Evolutionary conservation across 768 basidiomycete genomes (phyloP).

Genomic region (Sarcodon sp.): DNA sequence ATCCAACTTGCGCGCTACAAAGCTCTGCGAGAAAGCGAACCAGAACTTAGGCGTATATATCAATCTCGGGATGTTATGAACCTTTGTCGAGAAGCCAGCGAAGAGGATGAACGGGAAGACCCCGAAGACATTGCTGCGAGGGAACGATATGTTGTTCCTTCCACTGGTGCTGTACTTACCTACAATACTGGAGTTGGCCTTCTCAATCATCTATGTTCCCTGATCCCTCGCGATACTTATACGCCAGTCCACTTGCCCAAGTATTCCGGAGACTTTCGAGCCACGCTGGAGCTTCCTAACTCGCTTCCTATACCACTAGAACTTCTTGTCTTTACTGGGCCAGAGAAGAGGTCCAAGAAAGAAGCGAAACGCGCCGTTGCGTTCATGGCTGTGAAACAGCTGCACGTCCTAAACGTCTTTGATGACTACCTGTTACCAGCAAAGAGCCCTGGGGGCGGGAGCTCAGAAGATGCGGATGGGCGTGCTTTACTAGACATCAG

Average conservation of each 20-base stretch:
- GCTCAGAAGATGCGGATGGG: constrained; percentile 42
- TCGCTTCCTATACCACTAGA: constrained; percentile 45
- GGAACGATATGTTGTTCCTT: constrained; percentile 62
- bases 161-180: constrained; percentile 68
- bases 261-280: constrained; percentile 47
- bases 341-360: constrained; percentile 50
- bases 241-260: constrained; percentile 47
- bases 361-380: constrained; percentile 79
- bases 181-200: constrained; percentile 65
- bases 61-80: constrained; percentile 26
- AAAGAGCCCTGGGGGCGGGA: constrained; percentile 34
- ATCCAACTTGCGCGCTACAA: constrained; percentile 46
- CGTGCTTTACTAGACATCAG: constrained; percentile 26
- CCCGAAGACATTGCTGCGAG: constrained; percentile 46
- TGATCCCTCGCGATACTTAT: constrained; percentile 62
- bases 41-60: constrained; percentile 49
- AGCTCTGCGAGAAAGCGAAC: constrained; percentile 45
- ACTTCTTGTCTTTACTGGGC: constrained; percentile 46
- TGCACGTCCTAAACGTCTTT: constrained; percentile 63
- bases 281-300: constrained; percentile 51
- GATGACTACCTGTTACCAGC: constrained; percentile 73
- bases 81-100: not conserved
- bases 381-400: constrained; percentile 59
- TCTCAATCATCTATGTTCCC: constrained; percentile 63
- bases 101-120: constrained; percentile 23